A percentile compares a stretch with the other conserved stretches of the same genome.
These are phyloP conservation scores for Apiotrichum siamense DNA, from an alignment of 1,284 basidiomycete genomes.

Conservation along the genomic window DNA sequence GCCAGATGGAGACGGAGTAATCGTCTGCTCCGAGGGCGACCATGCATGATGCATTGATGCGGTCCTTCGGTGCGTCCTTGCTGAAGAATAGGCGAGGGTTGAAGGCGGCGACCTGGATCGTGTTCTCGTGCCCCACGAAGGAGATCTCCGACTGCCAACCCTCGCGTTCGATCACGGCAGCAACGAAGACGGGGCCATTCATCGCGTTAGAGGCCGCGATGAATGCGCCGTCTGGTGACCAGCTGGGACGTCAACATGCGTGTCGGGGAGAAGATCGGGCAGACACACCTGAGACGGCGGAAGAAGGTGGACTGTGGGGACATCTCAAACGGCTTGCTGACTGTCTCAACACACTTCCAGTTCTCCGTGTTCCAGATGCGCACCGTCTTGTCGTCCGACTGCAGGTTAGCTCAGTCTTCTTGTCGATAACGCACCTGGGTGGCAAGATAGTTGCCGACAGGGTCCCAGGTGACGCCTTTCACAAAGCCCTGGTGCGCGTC, in stretches of 20 bases:
- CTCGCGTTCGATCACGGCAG: constrained; percentile 82
- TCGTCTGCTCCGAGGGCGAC: constrained; percentile 89
- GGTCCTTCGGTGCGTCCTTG: constrained; percentile 50
- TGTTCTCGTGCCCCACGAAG: constrained; percentile 94
- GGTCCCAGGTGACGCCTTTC: constrained; percentile 98
- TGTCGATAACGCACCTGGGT: constrained; percentile 53
- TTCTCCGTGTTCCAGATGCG: constrained; percentile 94
- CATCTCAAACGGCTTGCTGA: constrained; percentile 84
- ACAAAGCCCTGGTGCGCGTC: constrained; percentile 92
- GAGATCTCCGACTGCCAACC: constrained; percentile 84
- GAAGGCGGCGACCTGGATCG: constrained; percentile 92
- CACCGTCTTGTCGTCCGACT: constrained; percentile 91
- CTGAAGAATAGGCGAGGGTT: constrained; percentile 84
- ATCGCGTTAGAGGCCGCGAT: constrained; percentile 96
- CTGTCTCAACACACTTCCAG: constrained; percentile 77
- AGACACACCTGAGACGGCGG: constrained; percentile 69
- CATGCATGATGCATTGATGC: constrained; percentile 49
- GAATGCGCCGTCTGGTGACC: constrained; percentile 98
- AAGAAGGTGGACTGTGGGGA: constrained; percentile 96
- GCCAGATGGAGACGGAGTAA: constrained; percentile 74
- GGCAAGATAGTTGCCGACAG: constrained; percentile 90
- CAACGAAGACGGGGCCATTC: constrained; percentile 96
- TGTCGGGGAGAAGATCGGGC: too few relatives aligned
- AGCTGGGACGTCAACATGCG: too few relatives aligned
- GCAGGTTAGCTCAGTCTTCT: constrained; percentile 23